Evolutionary conservation across 768 basidiomycete genomes (phyloP), one percentile per base, ranked within the genome.

Genomic region (Lanmaoa pseudosensibilis): DNA sequence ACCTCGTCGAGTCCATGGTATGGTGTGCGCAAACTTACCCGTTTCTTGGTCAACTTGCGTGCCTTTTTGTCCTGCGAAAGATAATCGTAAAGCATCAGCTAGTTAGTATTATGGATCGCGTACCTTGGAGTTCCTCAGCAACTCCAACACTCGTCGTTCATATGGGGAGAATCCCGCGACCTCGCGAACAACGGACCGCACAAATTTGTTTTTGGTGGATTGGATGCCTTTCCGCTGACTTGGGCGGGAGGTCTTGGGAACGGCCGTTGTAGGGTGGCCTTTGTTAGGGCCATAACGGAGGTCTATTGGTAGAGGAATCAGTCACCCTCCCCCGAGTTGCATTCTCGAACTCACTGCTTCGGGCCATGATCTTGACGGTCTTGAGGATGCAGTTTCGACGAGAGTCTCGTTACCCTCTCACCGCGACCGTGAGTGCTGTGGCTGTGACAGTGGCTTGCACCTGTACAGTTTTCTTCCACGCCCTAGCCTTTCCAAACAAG

Each of bases 21-120:
- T 21, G 18, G 34, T 1, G 36, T 55, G 48, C 23, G 36, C 21
- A 55, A n/a, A 85, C 88, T 66, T 70, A 97, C 96, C 83, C 94
- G 88, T 83, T 96, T 98, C 88, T 99, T 99, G 67, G 94, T 95
- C 82, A 98, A 81, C 81, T 98, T 98, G 75, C 94, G 84, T 57
- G 96, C 96, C 79, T 96, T 98, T 87, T 99, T 99, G 76, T 99
- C 96, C 94, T 94, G 69, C 44, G 55, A 46, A 15, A 11, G 18
- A 49, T 19, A 33, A 43, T 13, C 8, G 37, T 54, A 21, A 59
- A 32, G n/a, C 30, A 56, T 23, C n/a, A 30, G 19, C 19, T 0
- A 2, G 53, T n/a, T 13, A 4, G 10, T 18, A 10, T 5, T 18
- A 25, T 5, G 27, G 55, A 52, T 49, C 46, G 30, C 87, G 64